phyloP scores from a whole-genome alignment of 2,329 filamentous ascomycete species.

The Penicillium oxalicum region DNA sequence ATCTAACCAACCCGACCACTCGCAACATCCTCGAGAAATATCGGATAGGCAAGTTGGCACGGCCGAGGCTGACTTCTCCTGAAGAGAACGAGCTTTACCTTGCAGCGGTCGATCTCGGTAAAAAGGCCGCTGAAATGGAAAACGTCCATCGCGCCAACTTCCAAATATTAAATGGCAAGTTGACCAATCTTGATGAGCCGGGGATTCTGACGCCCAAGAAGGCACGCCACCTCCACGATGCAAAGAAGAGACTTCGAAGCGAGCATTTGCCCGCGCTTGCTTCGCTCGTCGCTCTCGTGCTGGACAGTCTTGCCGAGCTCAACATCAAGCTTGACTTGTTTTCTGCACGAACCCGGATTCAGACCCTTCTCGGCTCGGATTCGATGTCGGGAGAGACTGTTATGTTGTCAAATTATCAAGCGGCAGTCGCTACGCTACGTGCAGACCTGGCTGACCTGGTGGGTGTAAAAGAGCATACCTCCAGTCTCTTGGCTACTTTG shows the following conservation, averaged over 20 bases:
- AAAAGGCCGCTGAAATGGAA: not conserved
- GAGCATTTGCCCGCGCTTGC: not conserved
- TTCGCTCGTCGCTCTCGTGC: not conserved
- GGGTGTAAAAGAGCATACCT: not conserved
- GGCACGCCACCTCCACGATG: not conserved
- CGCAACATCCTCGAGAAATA: not conserved
- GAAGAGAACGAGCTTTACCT: not conserved
- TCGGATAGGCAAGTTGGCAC: not conserved
- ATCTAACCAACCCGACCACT: not conserved
- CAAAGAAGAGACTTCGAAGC: not conserved
- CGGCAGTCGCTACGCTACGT: not conserved
- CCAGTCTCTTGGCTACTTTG: no score
- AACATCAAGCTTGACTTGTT: not conserved
- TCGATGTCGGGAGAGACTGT: not conserved
- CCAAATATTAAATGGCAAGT: not conserved
- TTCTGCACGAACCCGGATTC: not conserved
- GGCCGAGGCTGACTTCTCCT: not conserved
- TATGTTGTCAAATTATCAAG: not conserved
- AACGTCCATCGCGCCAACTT: not conserved
- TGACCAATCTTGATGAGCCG: not conserved
- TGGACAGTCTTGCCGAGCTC: not conserved
- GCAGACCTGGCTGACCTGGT: not conserved
- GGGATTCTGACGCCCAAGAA: not conserved
- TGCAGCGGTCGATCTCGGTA: not conserved
- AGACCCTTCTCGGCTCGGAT: not conserved